phyloP scores from a whole-genome alignment of 106 monocot genomes.

The Dendrobium catenatum region DNA sequence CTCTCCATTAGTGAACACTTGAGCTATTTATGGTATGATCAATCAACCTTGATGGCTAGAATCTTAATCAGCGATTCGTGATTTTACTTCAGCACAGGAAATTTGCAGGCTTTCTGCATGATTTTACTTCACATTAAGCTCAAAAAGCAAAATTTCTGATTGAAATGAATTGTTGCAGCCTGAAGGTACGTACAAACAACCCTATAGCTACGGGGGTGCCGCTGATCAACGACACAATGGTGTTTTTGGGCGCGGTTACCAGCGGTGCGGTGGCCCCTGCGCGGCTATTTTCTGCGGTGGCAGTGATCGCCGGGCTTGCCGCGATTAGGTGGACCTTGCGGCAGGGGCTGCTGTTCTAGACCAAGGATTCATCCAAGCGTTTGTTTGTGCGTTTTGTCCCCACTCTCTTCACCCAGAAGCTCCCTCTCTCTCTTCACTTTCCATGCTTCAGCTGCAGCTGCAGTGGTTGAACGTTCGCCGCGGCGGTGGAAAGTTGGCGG shows the following conservation, averaged over 20 bases:
- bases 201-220: conserved; percentile 34
- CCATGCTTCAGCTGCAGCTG: too few relatives aligned
- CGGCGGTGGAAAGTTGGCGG: not conserved
- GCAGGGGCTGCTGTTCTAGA: not conserved
- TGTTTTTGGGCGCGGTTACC: conserved; percentile 9
- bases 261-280: conserved; percentile 11
- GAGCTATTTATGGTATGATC: too few relatives aligned
- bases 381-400: not conserved
- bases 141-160: too few relatives aligned
- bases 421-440: too few relatives aligned
- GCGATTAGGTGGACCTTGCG: not conserved
- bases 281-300: not conserved
- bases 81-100: not conserved
- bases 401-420: not conserved
- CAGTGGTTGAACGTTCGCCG: not conserved
- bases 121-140: not conserved
- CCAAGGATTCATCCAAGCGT: not conserved
- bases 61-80: not conserved
- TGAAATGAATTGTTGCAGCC: conserved; percentile 17
- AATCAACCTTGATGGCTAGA: not conserved
- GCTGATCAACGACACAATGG: conserved; percentile 48
- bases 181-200: conserved; percentile 24
- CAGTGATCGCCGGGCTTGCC: not conserved
- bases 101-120: not conserved
- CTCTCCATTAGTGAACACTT: too few relatives aligned